Conservation (phyloP, 331 rosid species). For the Telfairia occidentalis region DNA sequence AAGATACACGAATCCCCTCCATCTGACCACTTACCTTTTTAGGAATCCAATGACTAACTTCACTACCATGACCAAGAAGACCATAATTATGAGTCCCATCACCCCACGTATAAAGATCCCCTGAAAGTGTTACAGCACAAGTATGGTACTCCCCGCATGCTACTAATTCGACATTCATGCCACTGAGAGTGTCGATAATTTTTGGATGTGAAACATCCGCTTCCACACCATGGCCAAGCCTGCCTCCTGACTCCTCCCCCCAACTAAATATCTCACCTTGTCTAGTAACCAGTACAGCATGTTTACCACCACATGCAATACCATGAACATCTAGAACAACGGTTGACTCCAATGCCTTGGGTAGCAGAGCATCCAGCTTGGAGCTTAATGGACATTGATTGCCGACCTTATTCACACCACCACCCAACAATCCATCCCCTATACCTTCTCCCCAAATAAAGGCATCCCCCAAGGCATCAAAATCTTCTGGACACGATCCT, state of each 20-base stretch:
- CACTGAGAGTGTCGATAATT: constrained; percentile 53
- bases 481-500: constrained; percentile 68
- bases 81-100: constrained; percentile 65
- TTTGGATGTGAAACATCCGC: constrained; percentile 75
- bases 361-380: constrained; percentile 64
- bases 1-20: constrained; percentile 61
- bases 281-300: constrained; percentile 70
- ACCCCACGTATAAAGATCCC: constrained; percentile 97
- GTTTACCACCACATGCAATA: constrained; percentile 73
- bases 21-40: constrained; percentile 55
- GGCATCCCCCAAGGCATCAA: constrained; percentile 71
- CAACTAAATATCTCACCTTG: constrained; percentile 92
- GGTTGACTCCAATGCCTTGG: constrained; percentile 76
- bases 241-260: constrained; percentile 95
- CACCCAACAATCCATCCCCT: constrained; percentile 63
- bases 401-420: constrained; percentile 55
- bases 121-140: constrained; percentile 77
- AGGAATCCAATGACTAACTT: constrained; percentile 79
- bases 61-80: constrained; percentile 80
- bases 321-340: constrained; percentile 79
- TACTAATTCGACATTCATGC: constrained; percentile 59
- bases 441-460: constrained; percentile 83
- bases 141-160: constrained; percentile 95
- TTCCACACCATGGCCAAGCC: constrained; percentile 92
- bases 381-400: constrained; percentile 25